phyloP scores from a whole-genome alignment of 1,284 basidiomycete genomes.

The Trametes hirsuta region DNA sequence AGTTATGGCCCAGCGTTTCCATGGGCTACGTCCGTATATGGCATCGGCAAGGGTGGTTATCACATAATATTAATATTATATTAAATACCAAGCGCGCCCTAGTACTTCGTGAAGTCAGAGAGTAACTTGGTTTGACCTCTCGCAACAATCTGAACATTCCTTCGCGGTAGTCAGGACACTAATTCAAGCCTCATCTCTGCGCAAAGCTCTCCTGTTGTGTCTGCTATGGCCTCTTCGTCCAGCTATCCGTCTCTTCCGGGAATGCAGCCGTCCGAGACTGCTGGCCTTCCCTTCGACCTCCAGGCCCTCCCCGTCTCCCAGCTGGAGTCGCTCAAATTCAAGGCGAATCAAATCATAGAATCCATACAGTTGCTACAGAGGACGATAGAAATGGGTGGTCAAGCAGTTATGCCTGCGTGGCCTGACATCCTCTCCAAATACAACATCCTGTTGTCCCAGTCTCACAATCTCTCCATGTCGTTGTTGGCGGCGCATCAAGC shows the following conservation, averaged over 20 bases:
- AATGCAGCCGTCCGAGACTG: constrained; percentile 1
- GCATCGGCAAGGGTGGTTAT: no score
- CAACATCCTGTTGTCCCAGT: constrained; percentile 78
- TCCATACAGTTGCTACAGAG: constrained; percentile 66
- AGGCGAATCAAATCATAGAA: constrained; percentile 74
- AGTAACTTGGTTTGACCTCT: no score
- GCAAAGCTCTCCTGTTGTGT: no score
- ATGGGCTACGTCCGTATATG: no score
- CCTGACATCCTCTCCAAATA: constrained; percentile 83
- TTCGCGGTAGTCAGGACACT: no score
- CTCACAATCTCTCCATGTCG: constrained; percentile 69
- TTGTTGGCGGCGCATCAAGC: constrained; percentile 45
- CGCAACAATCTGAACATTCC: no score
- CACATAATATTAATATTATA: no score
- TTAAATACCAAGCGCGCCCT: no score
- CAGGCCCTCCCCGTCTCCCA: constrained; percentile 45
- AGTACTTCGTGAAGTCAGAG: no score
- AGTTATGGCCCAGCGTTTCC: no score
- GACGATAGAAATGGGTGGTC: constrained; percentile 61
- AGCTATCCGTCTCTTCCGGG: constrained; percentile 10
- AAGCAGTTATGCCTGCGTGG: constrained; percentile 68
- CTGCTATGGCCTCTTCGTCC: not conserved
- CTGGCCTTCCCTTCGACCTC: constrained; percentile 20
- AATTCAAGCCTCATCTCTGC: no score
- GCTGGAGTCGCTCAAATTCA: constrained; percentile 74